Conservation (phyloP, 2,329 filamentous ascomycete species). For the Alternaria brassicicola region DNA sequence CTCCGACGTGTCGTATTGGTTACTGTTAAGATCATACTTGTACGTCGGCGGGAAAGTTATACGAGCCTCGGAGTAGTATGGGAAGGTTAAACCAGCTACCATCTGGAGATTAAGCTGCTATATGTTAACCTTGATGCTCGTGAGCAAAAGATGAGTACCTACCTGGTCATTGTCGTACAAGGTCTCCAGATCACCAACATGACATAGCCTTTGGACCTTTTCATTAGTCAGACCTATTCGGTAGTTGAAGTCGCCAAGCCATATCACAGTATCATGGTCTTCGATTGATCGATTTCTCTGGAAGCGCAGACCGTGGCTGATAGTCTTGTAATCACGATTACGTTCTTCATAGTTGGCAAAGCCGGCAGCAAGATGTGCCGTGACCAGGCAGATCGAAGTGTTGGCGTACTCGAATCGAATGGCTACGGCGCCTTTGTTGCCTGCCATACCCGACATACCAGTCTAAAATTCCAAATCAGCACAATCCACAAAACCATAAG, state of each 20-base stretch:
- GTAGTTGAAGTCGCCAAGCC: slow-evolving; percentile 99
- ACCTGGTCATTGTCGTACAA: slow-evolving; percentile 92
- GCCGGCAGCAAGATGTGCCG: slow-evolving; percentile 92
- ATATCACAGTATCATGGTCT: slow-evolving; percentile 85
- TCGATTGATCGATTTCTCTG: slow-evolving; percentile 90
- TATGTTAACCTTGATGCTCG: slow-evolving; percentile 29
- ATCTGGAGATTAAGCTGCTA: slow-evolving; percentile 87
- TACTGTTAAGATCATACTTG: slow-evolving; percentile 88
- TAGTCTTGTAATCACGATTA: slow-evolving; percentile 90
- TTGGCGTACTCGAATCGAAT: slow-evolving; percentile 95
- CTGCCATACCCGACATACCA: slow-evolving; percentile 94
- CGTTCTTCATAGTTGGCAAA: slow-evolving; percentile 97
- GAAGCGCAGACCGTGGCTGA: slow-evolving; percentile 84
- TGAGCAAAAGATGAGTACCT: slow-evolving; percentile 19
- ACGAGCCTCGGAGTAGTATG: slow-evolving; percentile 86
- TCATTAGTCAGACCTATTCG: slow-evolving; percentile 86
- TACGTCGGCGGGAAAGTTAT: slow-evolving; percentile 94
- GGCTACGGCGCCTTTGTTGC: slow-evolving; percentile 96
- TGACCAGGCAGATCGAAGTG: slow-evolving; percentile 93
- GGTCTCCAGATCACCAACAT: slow-evolving; percentile 72
- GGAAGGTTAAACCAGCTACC: slow-evolving; percentile 88
- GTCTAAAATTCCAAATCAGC: slow-evolving; percentile 56
- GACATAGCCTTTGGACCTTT: slow-evolving; percentile 74
- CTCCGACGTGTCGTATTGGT: slow-evolving; percentile 92
- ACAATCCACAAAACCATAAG: background rate